Evolutionary conservation across 805 yeast genomes (phyloP), one percentile per base, ranked within the genome.

Genomic region (Lachancea cidri): DNA sequence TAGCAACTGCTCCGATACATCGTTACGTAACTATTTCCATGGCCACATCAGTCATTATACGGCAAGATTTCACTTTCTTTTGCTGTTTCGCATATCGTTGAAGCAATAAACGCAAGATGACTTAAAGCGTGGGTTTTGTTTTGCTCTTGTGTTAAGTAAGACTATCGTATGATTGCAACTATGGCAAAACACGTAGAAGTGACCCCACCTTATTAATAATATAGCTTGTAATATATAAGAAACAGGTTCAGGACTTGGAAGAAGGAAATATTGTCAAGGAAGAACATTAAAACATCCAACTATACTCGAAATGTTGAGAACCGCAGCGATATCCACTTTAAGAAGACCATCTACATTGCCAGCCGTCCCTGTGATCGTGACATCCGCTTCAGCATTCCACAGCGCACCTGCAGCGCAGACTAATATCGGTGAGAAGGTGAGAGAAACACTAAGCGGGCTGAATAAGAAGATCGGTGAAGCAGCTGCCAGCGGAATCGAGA

Each of bases 401-500:
- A 8, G 32, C 17, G 9, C 32, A 29, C 29, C 35, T 38, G 30
- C 14, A 6, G 6, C n/a, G 32, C 32, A 29, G 32, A 29, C n/a
- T 7, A 29, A 11, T n/a, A 35, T 41, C 39, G 15, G 25, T 15
- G 44, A 41, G 20, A 41, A 41, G 39, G 47, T 54, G n/a, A 49
- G 46, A 18, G 51, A 53, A 33, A 52, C 44, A 5, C 33, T 55
- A 36, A 45, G 52, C 15, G 52, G 52, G 33, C 35, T 55, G 27
- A 53, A 55, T 40, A 49, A 50, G 37, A 55, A 52, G 37, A 44
- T 52, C 2, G 60, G 56, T 8, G 39, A 50, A 15, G 55, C 50
- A 2, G 51, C 57, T 16, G 55, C 57, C 16, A 49, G 50, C 19
- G 57, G 55, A 19, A 52, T 55, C 17, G 56, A 54, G 31, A 55